phyloP scores from a whole-genome alignment of 805 yeast genomes.

The Wickerhamia fluorescens region DNA sequence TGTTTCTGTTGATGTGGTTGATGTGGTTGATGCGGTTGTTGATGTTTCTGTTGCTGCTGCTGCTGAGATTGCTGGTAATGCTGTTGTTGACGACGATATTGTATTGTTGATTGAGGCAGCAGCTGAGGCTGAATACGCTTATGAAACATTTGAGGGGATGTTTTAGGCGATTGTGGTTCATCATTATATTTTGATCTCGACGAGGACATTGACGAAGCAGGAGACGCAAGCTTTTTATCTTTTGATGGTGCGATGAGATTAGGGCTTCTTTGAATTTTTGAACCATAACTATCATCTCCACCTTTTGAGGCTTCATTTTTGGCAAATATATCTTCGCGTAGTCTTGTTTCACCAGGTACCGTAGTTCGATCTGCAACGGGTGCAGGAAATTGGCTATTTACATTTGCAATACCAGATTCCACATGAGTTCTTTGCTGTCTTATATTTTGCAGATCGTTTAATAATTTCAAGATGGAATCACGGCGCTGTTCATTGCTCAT shows the following conservation, averaged over 20 bases:
- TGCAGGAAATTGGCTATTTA: conserved; percentile 3
- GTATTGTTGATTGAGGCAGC: conserved; percentile 6
- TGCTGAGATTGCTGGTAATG: conserved; percentile 3
- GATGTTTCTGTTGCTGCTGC: conserved; percentile 5
- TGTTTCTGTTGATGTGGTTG: background rate
- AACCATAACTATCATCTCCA: conserved; percentile 3
- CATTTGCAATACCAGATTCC: conserved; percentile 5
- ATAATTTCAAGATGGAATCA: conserved; percentile 30
- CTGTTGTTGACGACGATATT: conserved; percentile 4
- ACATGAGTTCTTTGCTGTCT: conserved; percentile 6
- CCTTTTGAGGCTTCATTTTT: conserved; percentile 8
- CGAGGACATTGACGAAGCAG: conserved; percentile 31
- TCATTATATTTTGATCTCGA: conserved; percentile 24
- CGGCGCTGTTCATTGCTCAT: conserved; percentile 36
- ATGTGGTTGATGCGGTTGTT: conserved; percentile 1
- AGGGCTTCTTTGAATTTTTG: conserved; percentile 20
- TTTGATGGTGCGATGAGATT: conserved; percentile 7
- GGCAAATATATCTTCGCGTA: conserved; percentile 35
- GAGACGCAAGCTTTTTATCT: conserved; percentile 19
- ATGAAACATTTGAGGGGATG: conserved; percentile 21
- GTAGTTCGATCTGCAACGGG: background rate
- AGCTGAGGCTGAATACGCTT: conserved; percentile 2
- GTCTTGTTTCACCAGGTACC: conserved; percentile 10
- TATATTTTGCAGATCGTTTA: conserved; percentile 25
- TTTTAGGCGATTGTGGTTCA: conserved; percentile 35